Evolutionary conservation across 2,329 filamentous ascomycete species (phyloP).

Genomic region (Dactylellina parvicollis): DNA sequence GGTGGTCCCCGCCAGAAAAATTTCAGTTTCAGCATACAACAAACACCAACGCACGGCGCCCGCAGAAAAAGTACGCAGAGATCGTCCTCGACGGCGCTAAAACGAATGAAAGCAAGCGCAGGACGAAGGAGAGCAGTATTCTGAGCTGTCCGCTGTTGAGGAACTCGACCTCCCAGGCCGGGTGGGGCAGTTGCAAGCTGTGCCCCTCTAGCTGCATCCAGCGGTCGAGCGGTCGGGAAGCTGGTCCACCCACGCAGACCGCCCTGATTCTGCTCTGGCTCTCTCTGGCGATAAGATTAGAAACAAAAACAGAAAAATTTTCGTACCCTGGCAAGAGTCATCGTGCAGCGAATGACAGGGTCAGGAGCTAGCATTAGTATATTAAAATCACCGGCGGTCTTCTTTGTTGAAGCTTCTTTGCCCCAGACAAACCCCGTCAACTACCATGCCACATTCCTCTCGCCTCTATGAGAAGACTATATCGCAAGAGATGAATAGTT

Average conservation of each 20-base stretch:
- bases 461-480: neutral
- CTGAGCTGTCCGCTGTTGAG: slow-evolving; percentile 8
- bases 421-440: slow-evolving; percentile 9
- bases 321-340: slow-evolving; percentile 47
- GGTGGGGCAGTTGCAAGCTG: slow-evolving; percentile 28
- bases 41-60: neutral
- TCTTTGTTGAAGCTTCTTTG: slow-evolving; percentile 11
- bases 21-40: neutral
- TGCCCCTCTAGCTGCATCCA: slow-evolving; percentile 31
- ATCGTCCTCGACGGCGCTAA: slow-evolving; percentile 6
- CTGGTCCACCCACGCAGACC: neutral
- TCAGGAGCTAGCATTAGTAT: neutral
- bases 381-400: neutral
- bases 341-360: slow-evolving; percentile 14
- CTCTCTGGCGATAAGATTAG: slow-evolving; percentile 40
- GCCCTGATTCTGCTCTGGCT: neutral
- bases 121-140: neutral
- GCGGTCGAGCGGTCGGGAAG: slow-evolving; percentile 5
- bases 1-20: neutral
- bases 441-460: neutral
- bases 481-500: neutral
- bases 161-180: slow-evolving; percentile 9
- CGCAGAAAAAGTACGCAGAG: neutral
- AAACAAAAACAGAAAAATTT: slow-evolving; percentile 47
- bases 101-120: slow-evolving; percentile 19